Percentiles rank a stretch among this genome's conserved stretches.
Evolutionary conservation across 257 asterid genomes (phyloP).

Genomic region (Solanum chaucha): DNA sequence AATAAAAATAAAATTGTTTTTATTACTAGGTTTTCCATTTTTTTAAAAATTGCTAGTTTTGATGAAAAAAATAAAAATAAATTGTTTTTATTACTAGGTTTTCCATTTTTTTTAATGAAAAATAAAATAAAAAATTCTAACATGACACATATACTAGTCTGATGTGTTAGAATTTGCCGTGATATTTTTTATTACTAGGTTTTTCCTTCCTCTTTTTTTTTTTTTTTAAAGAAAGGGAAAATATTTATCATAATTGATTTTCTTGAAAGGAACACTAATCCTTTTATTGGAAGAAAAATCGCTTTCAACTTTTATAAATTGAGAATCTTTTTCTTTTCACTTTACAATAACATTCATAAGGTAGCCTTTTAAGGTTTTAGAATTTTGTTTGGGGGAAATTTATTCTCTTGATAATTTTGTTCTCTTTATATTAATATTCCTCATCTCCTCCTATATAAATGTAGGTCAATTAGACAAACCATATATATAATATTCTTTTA

Average conservation of each 20-base stretch:
- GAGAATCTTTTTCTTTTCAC: background rate
- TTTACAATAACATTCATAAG: background rate
- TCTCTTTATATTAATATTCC: background rate
- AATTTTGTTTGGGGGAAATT: too few relatives aligned
- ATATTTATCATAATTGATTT: background rate
- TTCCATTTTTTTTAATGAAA: background rate
- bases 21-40: too few relatives aligned
- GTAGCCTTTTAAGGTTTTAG: background rate
- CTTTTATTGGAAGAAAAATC: background rate
- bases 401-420: background rate
- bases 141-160: background rate
- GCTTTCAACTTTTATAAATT: background rate
- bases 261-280: background rate
- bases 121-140: background rate
- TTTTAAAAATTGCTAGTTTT: too few relatives aligned
- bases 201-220: background rate
- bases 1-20: too few relatives aligned
- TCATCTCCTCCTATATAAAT: background rate
- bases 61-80: too few relatives aligned
- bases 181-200: background rate
- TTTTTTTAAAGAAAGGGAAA: background rate
- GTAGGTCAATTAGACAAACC: background rate
- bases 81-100: too few relatives aligned
- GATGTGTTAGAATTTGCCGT: background rate
- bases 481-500: background rate